phyloP scores from a whole-genome alignment of 1,284 basidiomycete species.

The Melanopsichium pennsylvanicum region DNA sequence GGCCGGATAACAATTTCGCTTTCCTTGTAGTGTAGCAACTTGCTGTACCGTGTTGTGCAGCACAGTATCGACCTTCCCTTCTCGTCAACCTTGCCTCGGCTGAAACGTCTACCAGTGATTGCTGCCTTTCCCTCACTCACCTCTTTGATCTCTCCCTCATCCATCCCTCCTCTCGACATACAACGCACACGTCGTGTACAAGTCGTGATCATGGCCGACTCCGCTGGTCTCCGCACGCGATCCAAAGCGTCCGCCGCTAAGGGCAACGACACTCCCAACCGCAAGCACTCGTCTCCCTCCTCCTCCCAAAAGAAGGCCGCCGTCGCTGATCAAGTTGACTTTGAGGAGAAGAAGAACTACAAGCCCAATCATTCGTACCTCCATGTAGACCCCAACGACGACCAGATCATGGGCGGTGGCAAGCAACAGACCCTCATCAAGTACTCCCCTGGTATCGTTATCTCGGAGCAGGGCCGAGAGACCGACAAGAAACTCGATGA shows the following conservation, averaged over 20 bases:
- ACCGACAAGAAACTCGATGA: slow-evolving; percentile 63
- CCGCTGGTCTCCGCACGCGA: slow-evolving; percentile 43
- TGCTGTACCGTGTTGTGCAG: too few species aligned
- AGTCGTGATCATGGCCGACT: slow-evolving; percentile 31
- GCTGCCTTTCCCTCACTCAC: background rate
- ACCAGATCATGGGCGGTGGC: slow-evolving; percentile 62
- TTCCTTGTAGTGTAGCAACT: too few species aligned
- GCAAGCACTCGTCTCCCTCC: slow-evolving; percentile 22
- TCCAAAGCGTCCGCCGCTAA: slow-evolving; percentile 34
- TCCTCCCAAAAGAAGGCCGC: slow-evolving; percentile 34
- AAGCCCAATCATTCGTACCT: slow-evolving; percentile 53
- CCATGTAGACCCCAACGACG: slow-evolving; percentile 58
- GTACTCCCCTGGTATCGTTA: slow-evolving; percentile 62
- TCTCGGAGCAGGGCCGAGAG: slow-evolving; percentile 60
- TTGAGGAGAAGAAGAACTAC: slow-evolving; percentile 36
- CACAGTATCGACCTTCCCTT: too few species aligned
- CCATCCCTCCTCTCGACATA: background rate
- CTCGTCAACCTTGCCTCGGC: too few species aligned
- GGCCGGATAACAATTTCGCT: too few species aligned
- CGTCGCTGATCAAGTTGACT: slow-evolving; percentile 25
- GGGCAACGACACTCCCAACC: slow-evolving; percentile 26
- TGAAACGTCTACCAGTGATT: too few species aligned
- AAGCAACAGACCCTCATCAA: slow-evolving; percentile 57
- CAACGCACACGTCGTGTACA: background rate
- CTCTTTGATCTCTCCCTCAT: background rate